phyloP scores from a whole-genome alignment of 1,284 basidiomycete genomes.

The Boletus holoroseus region DNA sequence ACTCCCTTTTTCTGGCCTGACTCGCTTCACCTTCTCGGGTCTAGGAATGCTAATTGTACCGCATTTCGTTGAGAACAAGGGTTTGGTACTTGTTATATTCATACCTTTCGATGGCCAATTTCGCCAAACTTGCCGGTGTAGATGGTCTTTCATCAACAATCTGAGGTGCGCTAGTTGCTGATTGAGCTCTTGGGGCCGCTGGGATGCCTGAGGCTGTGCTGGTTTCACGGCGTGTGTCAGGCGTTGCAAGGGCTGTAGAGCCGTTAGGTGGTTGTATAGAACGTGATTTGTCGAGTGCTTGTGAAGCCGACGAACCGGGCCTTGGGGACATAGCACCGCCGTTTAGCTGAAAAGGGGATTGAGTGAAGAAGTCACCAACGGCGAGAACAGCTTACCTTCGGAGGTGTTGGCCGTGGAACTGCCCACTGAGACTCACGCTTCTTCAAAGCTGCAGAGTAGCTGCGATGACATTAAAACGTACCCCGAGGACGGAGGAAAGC shows the following conservation, averaged over 20 bases:
- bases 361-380: slow-evolving; percentile 18
- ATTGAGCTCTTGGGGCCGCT: slow-evolving; percentile 56
- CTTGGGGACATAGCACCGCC: slow-evolving; percentile 37
- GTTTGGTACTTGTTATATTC: slow-evolving; percentile 20
- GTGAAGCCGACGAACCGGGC: slow-evolving; percentile 23
- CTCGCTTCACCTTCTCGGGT: slow-evolving; percentile 69
- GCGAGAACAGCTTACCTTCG: slow-evolving; percentile 13
- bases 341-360: slow-evolving; percentile 30
- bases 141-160: slow-evolving; percentile 20
- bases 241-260: slow-evolving; percentile 28
- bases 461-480: slow-evolving; percentile 27
- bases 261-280: slow-evolving; percentile 35
- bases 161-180: slow-evolving; percentile 29
- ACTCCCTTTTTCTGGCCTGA: slow-evolving; percentile 50
- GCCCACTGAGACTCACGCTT: slow-evolving; percentile 61
- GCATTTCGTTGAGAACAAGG: slow-evolving; percentile 4
- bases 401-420: slow-evolving; percentile 36
- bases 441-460: slow-evolving; percentile 67
- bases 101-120: slow-evolving; percentile 63
- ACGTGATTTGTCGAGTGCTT: slow-evolving; percentile 41
- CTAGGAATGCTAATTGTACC: slow-evolving; percentile 52
- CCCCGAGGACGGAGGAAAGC: neutral
- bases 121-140: slow-evolving; percentile 39
- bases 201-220: slow-evolving; percentile 37
- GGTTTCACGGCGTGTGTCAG: slow-evolving; percentile 26